Conservation (phyloP, 495 filamentous ascomycete genomes). For the Aspergillus cavernicola region DNA sequence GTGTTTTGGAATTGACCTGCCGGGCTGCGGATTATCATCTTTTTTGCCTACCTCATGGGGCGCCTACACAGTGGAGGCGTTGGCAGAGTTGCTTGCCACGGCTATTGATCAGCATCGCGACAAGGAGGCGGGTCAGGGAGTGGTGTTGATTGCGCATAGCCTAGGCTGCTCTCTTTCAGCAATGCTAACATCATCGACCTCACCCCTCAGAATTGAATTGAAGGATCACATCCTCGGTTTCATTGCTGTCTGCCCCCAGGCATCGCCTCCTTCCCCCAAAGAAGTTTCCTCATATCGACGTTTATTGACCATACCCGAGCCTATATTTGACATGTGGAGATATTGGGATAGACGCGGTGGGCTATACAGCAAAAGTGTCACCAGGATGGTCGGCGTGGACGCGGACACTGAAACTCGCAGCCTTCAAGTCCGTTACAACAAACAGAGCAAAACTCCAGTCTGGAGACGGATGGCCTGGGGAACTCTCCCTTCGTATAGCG, state of each 20-base stretch:
- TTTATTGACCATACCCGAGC: slow-evolving; percentile 61
- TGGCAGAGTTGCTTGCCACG: slow-evolving; percentile 67
- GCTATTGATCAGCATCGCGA: slow-evolving; percentile 71
- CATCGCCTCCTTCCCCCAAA: slow-evolving; percentile 54
- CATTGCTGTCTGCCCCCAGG: slow-evolving; percentile 74
- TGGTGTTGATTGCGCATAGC: slow-evolving; percentile 83
- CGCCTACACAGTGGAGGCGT: slow-evolving; percentile 72
- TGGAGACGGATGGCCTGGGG: slow-evolving; percentile 84
- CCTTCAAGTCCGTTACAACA: slow-evolving; percentile 80
- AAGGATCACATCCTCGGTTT: slow-evolving; percentile 68
- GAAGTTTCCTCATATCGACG: slow-evolving; percentile 49
- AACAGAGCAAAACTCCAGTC: slow-evolving; percentile 73
- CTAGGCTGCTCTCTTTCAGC: slow-evolving; percentile 80
- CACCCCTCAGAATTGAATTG: slow-evolving; percentile 41
- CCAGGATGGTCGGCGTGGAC: slow-evolving; percentile 68
- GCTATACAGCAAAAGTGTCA: slow-evolving; percentile 69
- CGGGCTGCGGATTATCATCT: slow-evolving; percentile 77
- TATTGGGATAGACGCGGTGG: slow-evolving; percentile 81
- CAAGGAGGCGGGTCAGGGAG: slow-evolving; percentile 60
- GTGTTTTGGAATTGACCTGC: slow-evolving; percentile 87
- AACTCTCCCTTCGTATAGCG: slow-evolving; percentile 51
- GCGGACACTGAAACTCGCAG: slow-evolving; percentile 72
- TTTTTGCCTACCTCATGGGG: slow-evolving; percentile 69
- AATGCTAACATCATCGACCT: slow-evolving; percentile 63
- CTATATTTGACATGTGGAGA: slow-evolving; percentile 74